A percentile compares a stretch with the other conserved stretches of the same genome.
phyloP scores from a whole-genome alignment of 805 yeast genomes.

The Wickerhamiella kurtzmanii region DNA sequence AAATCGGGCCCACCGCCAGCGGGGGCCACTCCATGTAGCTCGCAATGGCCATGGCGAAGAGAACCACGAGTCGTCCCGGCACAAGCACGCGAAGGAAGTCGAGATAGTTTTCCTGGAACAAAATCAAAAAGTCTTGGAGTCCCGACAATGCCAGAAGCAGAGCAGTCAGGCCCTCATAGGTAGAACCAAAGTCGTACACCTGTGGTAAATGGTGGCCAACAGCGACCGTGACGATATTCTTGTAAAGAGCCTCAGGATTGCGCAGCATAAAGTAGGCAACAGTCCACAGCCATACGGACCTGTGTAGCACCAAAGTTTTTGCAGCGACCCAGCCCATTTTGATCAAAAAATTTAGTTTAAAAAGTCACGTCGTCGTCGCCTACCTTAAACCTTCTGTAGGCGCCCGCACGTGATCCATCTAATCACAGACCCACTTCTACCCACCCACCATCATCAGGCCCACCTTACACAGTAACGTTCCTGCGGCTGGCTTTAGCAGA shows the following conservation, averaged over 20 bases:
- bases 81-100: slow-evolving; percentile 19
- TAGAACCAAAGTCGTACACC: slow-evolving; percentile 17
- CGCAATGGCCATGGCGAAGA: slow-evolving; percentile 17
- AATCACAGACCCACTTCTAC: too few relatives aligned
- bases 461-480: too few relatives aligned
- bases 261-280: slow-evolving; percentile 21
- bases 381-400: too few relatives aligned
- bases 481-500: too few relatives aligned
- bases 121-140: slow-evolving; percentile 20
- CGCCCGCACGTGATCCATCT: too few relatives aligned
- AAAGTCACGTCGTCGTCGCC: too few relatives aligned
- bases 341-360: too few relatives aligned
- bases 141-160: slow-evolving; percentile 18
- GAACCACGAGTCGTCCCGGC: slow-evolving; percentile 21
- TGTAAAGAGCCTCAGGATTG: slow-evolving; percentile 19
- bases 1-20: slow-evolving; percentile 22
- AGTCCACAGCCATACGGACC: slow-evolving; percentile 15
- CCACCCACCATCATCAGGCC: too few relatives aligned
- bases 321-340: slow-evolving; percentile 1
- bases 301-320: background rate
- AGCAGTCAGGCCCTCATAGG: slow-evolving; percentile 21
- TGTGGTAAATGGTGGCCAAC: slow-evolving; percentile 18
- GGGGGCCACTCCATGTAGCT: slow-evolving; percentile 17
- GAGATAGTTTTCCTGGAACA: slow-evolving; percentile 16
- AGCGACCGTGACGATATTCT: slow-evolving; percentile 19